Conservation (phyloP, 2,329 filamentous ascomycete species). For the Lomentospora prolificans region DNA sequence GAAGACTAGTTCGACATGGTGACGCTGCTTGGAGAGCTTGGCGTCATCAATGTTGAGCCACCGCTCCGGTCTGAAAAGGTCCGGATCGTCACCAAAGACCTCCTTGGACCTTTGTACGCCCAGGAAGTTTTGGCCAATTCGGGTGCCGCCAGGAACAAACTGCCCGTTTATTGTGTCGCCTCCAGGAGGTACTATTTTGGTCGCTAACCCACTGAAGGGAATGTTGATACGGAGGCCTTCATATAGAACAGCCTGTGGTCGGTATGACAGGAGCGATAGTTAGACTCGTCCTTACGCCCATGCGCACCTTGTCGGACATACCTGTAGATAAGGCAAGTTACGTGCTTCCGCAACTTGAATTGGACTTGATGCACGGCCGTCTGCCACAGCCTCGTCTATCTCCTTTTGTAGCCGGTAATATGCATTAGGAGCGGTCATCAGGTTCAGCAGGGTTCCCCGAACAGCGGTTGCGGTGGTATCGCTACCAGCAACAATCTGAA, state of each 20-base stretch:
- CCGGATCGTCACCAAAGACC: conserved; percentile 40
- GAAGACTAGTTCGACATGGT: conserved; percentile 23
- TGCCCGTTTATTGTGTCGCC: conserved; percentile 19
- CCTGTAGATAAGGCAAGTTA: neutral
- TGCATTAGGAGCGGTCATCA: conserved; percentile 34
- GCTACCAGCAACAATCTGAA: conserved; percentile 23
- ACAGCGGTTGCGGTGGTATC: conserved; percentile 44
- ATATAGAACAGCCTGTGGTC: conserved; percentile 24
- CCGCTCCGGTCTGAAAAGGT: conserved; percentile 41
- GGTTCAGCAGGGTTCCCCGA: conserved; percentile 36
- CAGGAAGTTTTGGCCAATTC: conserved; percentile 40
- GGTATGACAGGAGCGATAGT: conserved; percentile 15
- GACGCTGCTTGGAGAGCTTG: conserved; percentile 6
- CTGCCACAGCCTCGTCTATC: conserved; percentile 26
- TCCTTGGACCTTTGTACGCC: conserved; percentile 37
- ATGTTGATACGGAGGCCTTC: conserved; percentile 21
- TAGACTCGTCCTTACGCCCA: neutral
- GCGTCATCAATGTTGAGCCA: conserved; percentile 32
- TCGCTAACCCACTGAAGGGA: conserved; percentile 17
- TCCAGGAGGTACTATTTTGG: conserved; percentile 17
- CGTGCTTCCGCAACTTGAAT: conserved; percentile 11
- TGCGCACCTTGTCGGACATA: neutral
- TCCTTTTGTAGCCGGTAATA: conserved; percentile 34
- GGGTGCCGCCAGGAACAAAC: conserved; percentile 21
- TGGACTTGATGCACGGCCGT: conserved; percentile 17